A percentile compares a stretch with the other conserved stretches of the same genome.
Evolutionary conservation across 2,329 filamentous ascomycete genomes (phyloP).

Genomic region (Nigrospora sphaerica): DNA sequence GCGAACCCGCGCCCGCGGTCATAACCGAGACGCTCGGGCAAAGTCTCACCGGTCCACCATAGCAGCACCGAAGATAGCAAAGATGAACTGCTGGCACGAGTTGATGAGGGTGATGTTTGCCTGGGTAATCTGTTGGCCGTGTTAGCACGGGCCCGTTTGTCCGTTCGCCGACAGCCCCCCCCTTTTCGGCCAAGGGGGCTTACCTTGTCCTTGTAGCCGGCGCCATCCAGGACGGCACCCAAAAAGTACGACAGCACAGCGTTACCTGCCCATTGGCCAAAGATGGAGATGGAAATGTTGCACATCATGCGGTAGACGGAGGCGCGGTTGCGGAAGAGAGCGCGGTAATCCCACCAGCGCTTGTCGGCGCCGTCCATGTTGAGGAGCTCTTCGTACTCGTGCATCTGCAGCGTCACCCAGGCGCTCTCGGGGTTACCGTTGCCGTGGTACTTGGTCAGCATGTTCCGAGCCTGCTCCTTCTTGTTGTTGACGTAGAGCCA

Average conservation of each 20-base stretch:
- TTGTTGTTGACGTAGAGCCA: conserved; percentile 33
- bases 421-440: conserved; percentile 33
- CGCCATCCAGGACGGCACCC: conserved; percentile 40
- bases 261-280: conserved; percentile 36
- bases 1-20: no score
- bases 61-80: conserved; percentile 39
- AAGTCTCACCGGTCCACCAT: conserved; percentile 30
- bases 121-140: conserved; percentile 19
- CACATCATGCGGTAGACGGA: conserved; percentile 31
- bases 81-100: conserved; percentile 40
- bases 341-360: conserved; percentile 37
- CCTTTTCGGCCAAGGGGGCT: no score
- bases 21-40: no score
- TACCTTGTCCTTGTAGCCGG: conserved; percentile 31
- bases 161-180: no score
- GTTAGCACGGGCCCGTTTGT: no score
- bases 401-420: conserved; percentile 37
- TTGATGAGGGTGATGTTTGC: conserved; percentile 46
- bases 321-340: conserved; percentile 29
- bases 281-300: conserved; percentile 32
- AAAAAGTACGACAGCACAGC: conserved; percentile 40
- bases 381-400: conserved; percentile 32
- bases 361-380: conserved; percentile 33
- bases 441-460: conserved; percentile 35
- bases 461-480: conserved; percentile 23